Evolutionary conservation across 768 basidiomycete species (phyloP).

Genomic region (Cystofilobasidium bisporidii): DNA sequence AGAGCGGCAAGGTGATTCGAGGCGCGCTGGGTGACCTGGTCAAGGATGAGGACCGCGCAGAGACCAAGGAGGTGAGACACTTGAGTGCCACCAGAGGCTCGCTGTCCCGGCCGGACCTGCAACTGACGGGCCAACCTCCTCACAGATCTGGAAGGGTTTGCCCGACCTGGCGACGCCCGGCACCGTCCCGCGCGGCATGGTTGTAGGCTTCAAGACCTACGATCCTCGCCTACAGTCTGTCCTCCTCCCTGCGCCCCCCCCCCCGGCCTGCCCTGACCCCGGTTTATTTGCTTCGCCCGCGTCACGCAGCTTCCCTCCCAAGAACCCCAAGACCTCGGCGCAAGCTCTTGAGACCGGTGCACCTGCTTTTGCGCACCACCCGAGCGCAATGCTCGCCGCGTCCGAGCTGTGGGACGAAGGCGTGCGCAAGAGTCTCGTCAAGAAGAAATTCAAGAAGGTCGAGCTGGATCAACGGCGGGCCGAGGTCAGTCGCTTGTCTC

Average conservation of each 20-base stretch:
- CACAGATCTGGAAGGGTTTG: slow-evolving; percentile 61
- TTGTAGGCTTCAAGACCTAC: slow-evolving; percentile 65
- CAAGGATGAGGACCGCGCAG: slow-evolving; percentile 24
- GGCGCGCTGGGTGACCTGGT: slow-evolving; percentile 41
- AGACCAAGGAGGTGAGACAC: slow-evolving; percentile 20
- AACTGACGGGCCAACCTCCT: background rate
- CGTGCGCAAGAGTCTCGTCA: slow-evolving; percentile 48
- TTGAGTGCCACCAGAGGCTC: no score
- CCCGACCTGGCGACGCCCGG: slow-evolving; percentile 55
- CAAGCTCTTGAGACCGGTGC: slow-evolving; percentile 34
- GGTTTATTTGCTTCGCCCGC: slow-evolving; percentile 9
- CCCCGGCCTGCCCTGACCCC: background rate
- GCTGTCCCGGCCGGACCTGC: no score
- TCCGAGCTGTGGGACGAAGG: slow-evolving; percentile 62
- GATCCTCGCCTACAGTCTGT: slow-evolving; percentile 79
- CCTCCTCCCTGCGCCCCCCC: background rate
- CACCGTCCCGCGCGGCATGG: slow-evolving; percentile 61
- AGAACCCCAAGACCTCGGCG: slow-evolving; percentile 51
- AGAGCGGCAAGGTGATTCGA: slow-evolving; percentile 56
- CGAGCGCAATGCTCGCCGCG: slow-evolving; percentile 52
- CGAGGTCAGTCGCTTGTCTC: slow-evolving; percentile 47
- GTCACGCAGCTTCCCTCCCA: slow-evolving; percentile 68
- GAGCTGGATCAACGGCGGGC: slow-evolving; percentile 75
- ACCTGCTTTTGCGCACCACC: slow-evolving; percentile 45
- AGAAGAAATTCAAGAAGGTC: slow-evolving; percentile 65